Percentiles rank a stretch among this genome's conserved stretches.
Evolutionary conservation across 2,329 filamentous ascomycete genomes (phyloP).

Genomic region (Pseudogymnoascus sp.): DNA sequence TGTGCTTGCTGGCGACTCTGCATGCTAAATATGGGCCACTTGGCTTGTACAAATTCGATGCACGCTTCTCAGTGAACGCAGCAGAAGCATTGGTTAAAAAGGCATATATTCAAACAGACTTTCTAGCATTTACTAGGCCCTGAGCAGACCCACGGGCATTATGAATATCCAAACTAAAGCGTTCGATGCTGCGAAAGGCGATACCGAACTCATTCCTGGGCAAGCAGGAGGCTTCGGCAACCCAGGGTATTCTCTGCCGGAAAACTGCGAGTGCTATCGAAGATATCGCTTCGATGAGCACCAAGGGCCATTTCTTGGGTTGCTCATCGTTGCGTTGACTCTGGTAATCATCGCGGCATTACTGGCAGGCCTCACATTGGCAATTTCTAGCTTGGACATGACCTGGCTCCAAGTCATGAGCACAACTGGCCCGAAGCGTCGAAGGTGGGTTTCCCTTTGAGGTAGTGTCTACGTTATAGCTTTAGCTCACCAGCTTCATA

Average conservation of each 20-base stretch:
- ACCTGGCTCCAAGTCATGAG: constrained; percentile 20
- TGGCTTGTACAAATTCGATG: background rate
- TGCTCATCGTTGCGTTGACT: constrained; percentile 13
- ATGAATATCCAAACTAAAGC: background rate
- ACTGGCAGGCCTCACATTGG: constrained; percentile 22
- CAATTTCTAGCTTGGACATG: constrained; percentile 22
- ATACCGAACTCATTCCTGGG: background rate
- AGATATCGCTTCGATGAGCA: background rate
- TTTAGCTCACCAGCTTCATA: constrained; percentile 15
- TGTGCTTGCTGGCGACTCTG: background rate
- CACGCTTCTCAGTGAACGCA: background rate
- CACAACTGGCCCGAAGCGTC: constrained; percentile 17
- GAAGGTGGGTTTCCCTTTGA: constrained; percentile 16
- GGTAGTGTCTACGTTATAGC: background rate
- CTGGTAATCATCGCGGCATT: constrained; percentile 19
- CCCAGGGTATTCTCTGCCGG: background rate
- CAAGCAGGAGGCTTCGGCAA: background rate
- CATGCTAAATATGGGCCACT: background rate
- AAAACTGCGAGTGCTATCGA: constrained; percentile 3
- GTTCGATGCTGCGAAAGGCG: background rate
- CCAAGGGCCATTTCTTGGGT: background rate
- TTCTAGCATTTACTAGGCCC: background rate
- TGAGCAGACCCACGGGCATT: background rate
- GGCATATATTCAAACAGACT: background rate
- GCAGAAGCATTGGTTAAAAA: background rate